Base-by-base conservation (phyloP, 768 basidiomycete genomes). In the Panaeolus cyanescens region DNA sequence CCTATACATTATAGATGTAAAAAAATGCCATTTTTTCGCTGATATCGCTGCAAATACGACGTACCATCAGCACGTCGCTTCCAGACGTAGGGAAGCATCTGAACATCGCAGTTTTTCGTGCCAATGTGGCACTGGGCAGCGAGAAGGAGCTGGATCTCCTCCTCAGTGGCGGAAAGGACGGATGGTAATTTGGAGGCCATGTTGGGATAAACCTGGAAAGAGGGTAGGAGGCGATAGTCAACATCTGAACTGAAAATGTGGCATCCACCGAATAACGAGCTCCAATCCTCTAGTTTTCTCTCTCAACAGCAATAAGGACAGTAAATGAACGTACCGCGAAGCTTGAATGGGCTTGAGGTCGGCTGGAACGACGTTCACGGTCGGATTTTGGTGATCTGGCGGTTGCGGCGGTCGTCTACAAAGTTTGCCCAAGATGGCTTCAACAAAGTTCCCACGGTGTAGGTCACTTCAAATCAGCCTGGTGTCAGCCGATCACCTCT, bases 31-130 rank as follows among this genome's bases (percentile, higher is more conserved):
- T 50, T 60, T 58, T 33, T 31, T 22, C 36, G 28, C 30, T 25
- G 42, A 54, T 50, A 58, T 33, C 32, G 59, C 20, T 32, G 25
- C 22, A 50, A 50, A 50, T 50, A 22, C 25, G 15, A 76, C 92
- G 76, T 70, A 96, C 97, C 97, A 79, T 99, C 97, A 64, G 89
- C 75, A 73, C 97, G 87, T 76, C 96, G 83, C 83, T 96, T 99
- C 90, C 90, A 99, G 79, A 99, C 93, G 78, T 99, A 99, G 59
- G 93, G 84, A 72, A 91, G 88, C 97, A 99, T 99, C 78, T 95
- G 92, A 88, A 95, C 97, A 77, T 99, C 96, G 83, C 95, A 96
- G 81, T 98, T 97, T 91, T 99, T 99, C 67, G 91, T 94, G 74
- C 96, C 96, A 65, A 99, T 91, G 75, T 98, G 96, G 77, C 89